Conservation (phyloP, 2,329 filamentous ascomycete species). For the Rhynchosporium graminicola region DNA sequence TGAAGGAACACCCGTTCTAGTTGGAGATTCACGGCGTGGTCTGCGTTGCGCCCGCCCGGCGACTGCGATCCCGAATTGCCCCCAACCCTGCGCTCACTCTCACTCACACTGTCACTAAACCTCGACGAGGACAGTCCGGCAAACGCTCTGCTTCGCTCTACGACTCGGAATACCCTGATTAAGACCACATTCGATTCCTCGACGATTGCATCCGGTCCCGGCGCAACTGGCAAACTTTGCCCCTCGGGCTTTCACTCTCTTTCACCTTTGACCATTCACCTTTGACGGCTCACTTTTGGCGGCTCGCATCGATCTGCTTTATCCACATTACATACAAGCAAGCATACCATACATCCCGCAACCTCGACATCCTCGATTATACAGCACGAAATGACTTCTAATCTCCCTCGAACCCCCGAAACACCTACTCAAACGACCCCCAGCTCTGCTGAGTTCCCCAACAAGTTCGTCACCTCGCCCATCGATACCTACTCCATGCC, state of each 20-base stretch:
- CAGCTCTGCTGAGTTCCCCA: slow-evolving; percentile 46
- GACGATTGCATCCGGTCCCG: slow-evolving; percentile 19
- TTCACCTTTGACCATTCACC: slow-evolving; percentile 13
- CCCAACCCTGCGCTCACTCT: slow-evolving; percentile 23
- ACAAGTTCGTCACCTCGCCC: slow-evolving; percentile 54
- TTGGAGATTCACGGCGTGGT: slow-evolving; percentile 18
- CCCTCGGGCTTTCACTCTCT: slow-evolving; percentile 15
- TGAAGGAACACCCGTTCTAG: slow-evolving; percentile 25
- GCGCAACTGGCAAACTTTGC: slow-evolving; percentile 26
- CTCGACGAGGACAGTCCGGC: slow-evolving; percentile 18
- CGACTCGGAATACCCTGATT: slow-evolving; percentile 13
- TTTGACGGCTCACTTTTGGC: slow-evolving; percentile 17
- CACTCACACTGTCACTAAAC: neutral
- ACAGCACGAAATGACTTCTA: slow-evolving; percentile 54
- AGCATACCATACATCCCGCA: slow-evolving; percentile 9
- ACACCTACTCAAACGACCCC: slow-evolving; percentile 62
- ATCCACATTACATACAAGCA: slow-evolving; percentile 16
- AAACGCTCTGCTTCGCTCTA: slow-evolving; percentile 19
- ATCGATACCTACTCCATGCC: slow-evolving; percentile 49
- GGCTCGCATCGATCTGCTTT: slow-evolving; percentile 15
- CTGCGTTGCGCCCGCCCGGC: slow-evolving; percentile 30
- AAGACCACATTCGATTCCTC: slow-evolving; percentile 6
- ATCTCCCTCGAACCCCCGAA: slow-evolving; percentile 66
- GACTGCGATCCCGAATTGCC: slow-evolving; percentile 21
- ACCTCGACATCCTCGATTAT: slow-evolving; percentile 19